Base-by-base conservation (phyloP, 805 yeast genomes). In the Candida easanensis region DNA sequence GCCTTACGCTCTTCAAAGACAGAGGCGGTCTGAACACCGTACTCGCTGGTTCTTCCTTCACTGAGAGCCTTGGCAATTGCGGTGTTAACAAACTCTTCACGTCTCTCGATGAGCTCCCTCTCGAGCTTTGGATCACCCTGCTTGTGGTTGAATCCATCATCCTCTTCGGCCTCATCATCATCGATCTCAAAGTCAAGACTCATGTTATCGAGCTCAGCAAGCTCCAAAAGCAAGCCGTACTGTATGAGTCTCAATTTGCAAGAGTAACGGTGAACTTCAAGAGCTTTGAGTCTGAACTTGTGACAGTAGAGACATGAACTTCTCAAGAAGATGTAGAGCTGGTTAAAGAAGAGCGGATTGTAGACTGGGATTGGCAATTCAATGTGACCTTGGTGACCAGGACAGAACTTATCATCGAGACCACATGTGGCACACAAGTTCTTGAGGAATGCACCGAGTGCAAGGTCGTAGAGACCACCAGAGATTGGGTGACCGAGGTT, bases 341-440 rank as follows among this genome's bases (percentile, higher is more conserved):
- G 97, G 60, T 81, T 79, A 79, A 95, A 93, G 60, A 95, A 93
- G 54, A 93, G 68, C 16, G 99, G 98, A 62, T 88, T 91, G 72
- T 88, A 93, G 34, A 88, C 95, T 4, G 98, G 96, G 33, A 89
- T 83, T 5, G 99, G 99, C 51, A 93, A 75, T 63, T 91, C 97
- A 51, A 93, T 89, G 65, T 93, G 99, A 48, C 99, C 99, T 65
- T 89, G 88, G 65, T 93, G 99, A 36, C 99, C 99, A 4, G 97
- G 97, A 70, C 99, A 93, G 56, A 79, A 82, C 60, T 84, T 81
- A 54, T 91, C 97, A 62, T 90, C 96, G 49, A 91, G 73, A 16
- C 98, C 97, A 77, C 99, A 93, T 1, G 98, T 91, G 18, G 93
- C 76, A 77, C 99, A 68, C 45, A 86, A 73, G 63, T 91, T 88